Evolutionary conservation across 108 stramenopile species (phyloP).

Genomic region (Aurantiochytrium sp.): DNA sequence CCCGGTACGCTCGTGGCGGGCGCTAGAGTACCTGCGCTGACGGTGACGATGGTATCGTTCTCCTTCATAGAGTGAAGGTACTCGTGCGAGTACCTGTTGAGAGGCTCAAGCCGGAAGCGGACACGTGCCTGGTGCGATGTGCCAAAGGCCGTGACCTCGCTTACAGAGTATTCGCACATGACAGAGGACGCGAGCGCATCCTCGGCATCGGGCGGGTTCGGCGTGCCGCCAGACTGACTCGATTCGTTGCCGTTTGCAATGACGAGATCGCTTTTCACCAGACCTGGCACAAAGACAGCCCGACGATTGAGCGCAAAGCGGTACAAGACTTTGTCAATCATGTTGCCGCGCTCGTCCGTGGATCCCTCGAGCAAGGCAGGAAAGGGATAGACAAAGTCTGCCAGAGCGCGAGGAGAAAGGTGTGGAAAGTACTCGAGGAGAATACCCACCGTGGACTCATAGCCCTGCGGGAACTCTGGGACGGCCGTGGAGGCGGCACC

Average conservation of each 20-base stretch:
- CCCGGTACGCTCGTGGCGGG: background rate
- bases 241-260: background rate
- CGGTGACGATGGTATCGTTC: background rate
- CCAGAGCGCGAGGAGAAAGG: background rate
- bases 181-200: background rate
- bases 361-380: background rate
- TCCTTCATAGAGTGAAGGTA: background rate
- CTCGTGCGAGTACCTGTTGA: background rate
- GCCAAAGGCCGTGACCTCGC: background rate
- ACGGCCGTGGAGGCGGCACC: background rate
- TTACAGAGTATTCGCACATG: background rate
- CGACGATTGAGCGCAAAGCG: background rate
- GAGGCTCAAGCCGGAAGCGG: conserved; percentile 8
- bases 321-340: background rate
- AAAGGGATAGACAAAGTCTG: background rate
- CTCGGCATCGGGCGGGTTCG: background rate
- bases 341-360: background rate
- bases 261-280: background rate
- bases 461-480: background rate
- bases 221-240: background rate
- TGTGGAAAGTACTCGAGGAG: background rate
- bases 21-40: background rate
- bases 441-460: background rate
- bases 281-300: background rate
- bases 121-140: background rate